Conservation (phyloP, 2,329 filamentous ascomycete genomes). For the Botrytis byssoidea region DNA sequence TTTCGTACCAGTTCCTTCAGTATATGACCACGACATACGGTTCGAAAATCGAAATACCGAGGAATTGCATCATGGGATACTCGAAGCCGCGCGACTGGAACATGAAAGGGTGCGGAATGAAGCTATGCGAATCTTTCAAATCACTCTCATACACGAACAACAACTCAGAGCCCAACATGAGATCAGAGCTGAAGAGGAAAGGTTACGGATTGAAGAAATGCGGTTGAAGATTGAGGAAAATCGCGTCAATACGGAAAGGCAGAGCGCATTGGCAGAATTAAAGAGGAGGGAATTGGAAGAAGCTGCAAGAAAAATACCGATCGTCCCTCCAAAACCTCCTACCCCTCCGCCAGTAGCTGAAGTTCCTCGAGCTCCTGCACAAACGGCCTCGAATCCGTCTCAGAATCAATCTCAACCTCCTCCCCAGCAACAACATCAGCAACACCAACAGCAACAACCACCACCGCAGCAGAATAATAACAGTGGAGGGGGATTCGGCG, state of each 20-base stretch:
- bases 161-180: slow-evolving; percentile 24
- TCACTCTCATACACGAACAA: slow-evolving; percentile 49
- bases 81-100: slow-evolving; percentile 62
- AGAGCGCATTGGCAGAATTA: slow-evolving; percentile 53
- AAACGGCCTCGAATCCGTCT: not conserved
- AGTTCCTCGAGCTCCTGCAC: slow-evolving; percentile 14
- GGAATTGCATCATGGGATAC: slow-evolving; percentile 48
- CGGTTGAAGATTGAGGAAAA: slow-evolving; percentile 27
- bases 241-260: slow-evolving; percentile 36
- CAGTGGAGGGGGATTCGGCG: not conserved
- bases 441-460: not conserved
- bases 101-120: slow-evolving; percentile 62
- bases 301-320: slow-evolving; percentile 36
- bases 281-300: slow-evolving; percentile 48
- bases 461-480: not conserved
- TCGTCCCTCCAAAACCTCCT: slow-evolving; percentile 28
- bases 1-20: slow-evolving; percentile 12
- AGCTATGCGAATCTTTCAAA: slow-evolving; percentile 49
- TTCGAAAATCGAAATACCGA: slow-evolving; percentile 29
- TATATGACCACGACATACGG: slow-evolving; percentile 20
- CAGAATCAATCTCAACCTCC: not conserved
- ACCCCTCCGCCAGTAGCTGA: slow-evolving; percentile 26
- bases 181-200: slow-evolving; percentile 6
- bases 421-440: not conserved
- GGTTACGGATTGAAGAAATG: not conserved